Evolutionary conservation across 257 asterid species (phyloP).

Genomic region (Avicennia marina): DNA sequence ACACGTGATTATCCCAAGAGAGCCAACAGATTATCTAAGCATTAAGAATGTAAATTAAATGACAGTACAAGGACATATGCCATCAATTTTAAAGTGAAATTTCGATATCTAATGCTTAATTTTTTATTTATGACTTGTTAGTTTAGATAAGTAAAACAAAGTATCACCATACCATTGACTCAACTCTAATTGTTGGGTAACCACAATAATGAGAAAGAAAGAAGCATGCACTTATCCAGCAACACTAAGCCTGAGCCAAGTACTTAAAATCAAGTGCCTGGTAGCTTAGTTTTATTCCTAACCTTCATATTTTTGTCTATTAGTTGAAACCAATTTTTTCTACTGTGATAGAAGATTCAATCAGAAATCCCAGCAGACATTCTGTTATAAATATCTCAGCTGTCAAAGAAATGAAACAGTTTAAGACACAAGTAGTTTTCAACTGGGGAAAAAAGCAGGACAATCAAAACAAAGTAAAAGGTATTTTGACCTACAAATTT

Average conservation of each 20-base stretch:
- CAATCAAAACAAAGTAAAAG: neutral
- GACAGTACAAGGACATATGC: too few species aligned
- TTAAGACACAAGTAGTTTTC: too few species aligned
- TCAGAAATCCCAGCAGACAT: too few species aligned
- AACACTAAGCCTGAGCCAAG: neutral
- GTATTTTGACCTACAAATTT: neutral
- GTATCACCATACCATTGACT: neutral
- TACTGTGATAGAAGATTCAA: neutral
- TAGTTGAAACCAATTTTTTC: neutral
- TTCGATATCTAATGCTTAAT: neutral
- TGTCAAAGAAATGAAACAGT: too few species aligned
- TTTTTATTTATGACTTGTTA: neutral
- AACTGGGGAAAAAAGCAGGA: too few species aligned
- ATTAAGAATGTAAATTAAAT: too few species aligned
- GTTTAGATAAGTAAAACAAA: neutral
- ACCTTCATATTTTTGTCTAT: neutral
- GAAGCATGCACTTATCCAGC: neutral
- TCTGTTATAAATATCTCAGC: too few species aligned
- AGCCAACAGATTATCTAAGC: too few species aligned
- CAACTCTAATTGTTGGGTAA: neutral
- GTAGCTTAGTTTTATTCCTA: neutral
- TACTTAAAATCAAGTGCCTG: neutral
- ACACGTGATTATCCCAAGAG: too few species aligned
- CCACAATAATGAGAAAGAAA: neutral
- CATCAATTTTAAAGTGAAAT: neutral